Evolutionary conservation across 495 filamentous ascomycete species (phyloP).

Genomic region (Entonaema liquescens): DNA sequence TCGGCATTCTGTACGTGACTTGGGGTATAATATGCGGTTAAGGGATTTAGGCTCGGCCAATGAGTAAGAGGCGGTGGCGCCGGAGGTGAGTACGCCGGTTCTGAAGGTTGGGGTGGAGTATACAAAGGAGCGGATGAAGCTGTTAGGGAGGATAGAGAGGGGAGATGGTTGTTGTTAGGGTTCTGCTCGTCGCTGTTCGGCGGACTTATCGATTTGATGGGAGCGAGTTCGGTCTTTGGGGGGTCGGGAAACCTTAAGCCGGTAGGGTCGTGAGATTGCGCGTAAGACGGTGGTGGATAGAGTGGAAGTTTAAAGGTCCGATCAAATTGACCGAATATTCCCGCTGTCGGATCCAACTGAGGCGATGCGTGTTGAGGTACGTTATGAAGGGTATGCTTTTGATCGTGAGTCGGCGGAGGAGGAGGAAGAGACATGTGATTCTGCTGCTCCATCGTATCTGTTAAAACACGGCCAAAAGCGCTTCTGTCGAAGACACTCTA

Average conservation of each 20-base stretch:
- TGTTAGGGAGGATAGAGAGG: slow-evolving; percentile 56
- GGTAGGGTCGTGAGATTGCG: slow-evolving; percentile 52
- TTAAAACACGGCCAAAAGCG: slow-evolving; percentile 18
- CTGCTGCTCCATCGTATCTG: slow-evolving; percentile 39
- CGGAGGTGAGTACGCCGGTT: slow-evolving; percentile 45
- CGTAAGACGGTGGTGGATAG: slow-evolving; percentile 52
- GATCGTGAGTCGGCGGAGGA: slow-evolving; percentile 37
- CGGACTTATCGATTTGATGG: slow-evolving; percentile 48
- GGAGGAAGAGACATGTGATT: slow-evolving; percentile 43
- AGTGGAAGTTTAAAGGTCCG: slow-evolving; percentile 42
- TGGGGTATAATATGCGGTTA: slow-evolving; percentile 61
- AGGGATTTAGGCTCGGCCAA: slow-evolving; percentile 64
- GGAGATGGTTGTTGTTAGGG: slow-evolving; percentile 41
- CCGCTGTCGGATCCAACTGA: slow-evolving; percentile 22
- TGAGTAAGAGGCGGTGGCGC: slow-evolving; percentile 42
- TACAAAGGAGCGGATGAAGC: slow-evolving; percentile 39
- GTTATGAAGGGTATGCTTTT: slow-evolving; percentile 32
- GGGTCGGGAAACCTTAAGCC: slow-evolving; percentile 47
- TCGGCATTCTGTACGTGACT: slow-evolving; percentile 51
- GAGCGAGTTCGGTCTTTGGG: slow-evolving; percentile 53
- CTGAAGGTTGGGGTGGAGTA: slow-evolving; percentile 40
- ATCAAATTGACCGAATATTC: slow-evolving; percentile 36
- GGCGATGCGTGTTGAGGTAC: slow-evolving; percentile 36
- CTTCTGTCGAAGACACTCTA: slow-evolving; percentile 28
- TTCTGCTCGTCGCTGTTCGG: slow-evolving; percentile 26